Evolutionary conservation across 2,329 filamentous ascomycete species (phyloP), one percentile per base, ranked within the genome.

Genomic region (Mycosphaerella sp.): DNA sequence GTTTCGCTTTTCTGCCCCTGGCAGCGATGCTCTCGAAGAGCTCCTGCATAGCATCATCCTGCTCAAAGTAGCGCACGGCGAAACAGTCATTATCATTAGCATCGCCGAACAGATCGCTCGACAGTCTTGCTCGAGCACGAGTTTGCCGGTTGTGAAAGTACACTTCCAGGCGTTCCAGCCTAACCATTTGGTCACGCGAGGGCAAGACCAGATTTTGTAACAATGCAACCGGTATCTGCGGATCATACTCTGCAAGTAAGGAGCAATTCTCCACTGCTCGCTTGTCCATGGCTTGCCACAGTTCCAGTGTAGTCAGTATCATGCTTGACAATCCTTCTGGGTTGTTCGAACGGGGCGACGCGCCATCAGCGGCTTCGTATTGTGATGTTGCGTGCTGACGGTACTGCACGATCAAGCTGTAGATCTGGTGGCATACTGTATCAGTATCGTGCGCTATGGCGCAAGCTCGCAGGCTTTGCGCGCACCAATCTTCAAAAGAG

Each of bases 231-330:
- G 64, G 56, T 44, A 87, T 78, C 0, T 70, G 66, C 0, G 81
- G 79, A 13, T 76, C 70, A 43, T 75, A 82, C 0, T 78, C 65
- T 0, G 44, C 28, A 0, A 87, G 65, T 0, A 84, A 61, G 0
- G 75, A 74, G 41, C 71, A 79, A 0, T 54, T 53, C 0, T 37
- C 10, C 0, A 71, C 64, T 0, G 76, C 75, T 14, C 61, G 64
- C n/a, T 67, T 59, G 55, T 87, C 83, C 62, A 85, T 72, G 1
- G 62, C 58, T 2, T 77, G 63, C 82, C 82, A 87, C 0, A 82
- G 55, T 42, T 79, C 75, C 60, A 86, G 74, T 0, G 80, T 30
- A 6, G 67, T 72, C 9, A 34, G 10, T 2, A 34, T 34, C 30
- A n/a, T 34, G 30, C 13, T 34, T 8, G 30, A 34, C 9, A 13